phyloP scores from a whole-genome alignment of 2,329 filamentous ascomycete species.

The Diaporthe destruens region DNA sequence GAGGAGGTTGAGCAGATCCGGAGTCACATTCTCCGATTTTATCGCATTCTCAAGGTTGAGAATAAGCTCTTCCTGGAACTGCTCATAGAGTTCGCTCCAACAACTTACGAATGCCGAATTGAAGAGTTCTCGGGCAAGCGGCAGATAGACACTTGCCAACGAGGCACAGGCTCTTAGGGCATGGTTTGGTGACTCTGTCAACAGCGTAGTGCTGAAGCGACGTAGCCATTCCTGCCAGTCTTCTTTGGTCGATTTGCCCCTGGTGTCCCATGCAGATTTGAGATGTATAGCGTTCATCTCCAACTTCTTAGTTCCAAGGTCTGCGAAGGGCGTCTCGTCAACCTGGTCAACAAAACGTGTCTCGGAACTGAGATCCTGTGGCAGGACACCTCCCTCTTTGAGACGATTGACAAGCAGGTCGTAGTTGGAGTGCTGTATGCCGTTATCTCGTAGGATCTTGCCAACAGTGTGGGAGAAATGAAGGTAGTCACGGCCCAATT shows the following conservation, averaged over 20 bases:
- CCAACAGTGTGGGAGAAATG: conserved; percentile 96
- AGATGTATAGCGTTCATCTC: conserved; percentile 98
- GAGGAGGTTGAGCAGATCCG: conserved; percentile 92
- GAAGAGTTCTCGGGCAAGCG: conserved; percentile 92
- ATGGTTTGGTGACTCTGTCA: conserved; percentile 96
- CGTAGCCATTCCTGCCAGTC: conserved; percentile 99
- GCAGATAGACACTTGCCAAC: conserved; percentile 90
- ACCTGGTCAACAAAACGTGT: conserved; percentile 81
- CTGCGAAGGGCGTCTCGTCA: conserved; percentile 85
- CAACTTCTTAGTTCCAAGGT: conserved; percentile 91
- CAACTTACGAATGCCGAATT: conserved; percentile 99
- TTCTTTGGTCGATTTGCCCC: conserved; percentile 95
- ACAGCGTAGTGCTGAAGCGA: conserved; percentile 92
- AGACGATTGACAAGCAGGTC: conserved; percentile 92
- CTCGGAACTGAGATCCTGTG: conserved; percentile 91
- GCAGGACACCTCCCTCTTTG: conserved; percentile 93
- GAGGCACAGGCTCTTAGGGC: conserved; percentile 93
- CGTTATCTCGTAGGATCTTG: conserved; percentile 82
- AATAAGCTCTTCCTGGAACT: conserved; percentile 96
- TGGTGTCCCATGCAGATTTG: conserved; percentile 97
- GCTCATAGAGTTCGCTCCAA: conserved; percentile 97
- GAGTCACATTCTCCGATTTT: conserved; percentile 93
- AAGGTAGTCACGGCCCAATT: conserved; percentile 93
- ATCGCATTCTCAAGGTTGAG: conserved; percentile 95
- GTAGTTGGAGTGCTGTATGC: conserved; percentile 91